These are phyloP conservation scores for Penicillium canariense DNA, from an alignment of 495 filamentous ascomycete genomes.

Conservation along the genomic window DNA sequence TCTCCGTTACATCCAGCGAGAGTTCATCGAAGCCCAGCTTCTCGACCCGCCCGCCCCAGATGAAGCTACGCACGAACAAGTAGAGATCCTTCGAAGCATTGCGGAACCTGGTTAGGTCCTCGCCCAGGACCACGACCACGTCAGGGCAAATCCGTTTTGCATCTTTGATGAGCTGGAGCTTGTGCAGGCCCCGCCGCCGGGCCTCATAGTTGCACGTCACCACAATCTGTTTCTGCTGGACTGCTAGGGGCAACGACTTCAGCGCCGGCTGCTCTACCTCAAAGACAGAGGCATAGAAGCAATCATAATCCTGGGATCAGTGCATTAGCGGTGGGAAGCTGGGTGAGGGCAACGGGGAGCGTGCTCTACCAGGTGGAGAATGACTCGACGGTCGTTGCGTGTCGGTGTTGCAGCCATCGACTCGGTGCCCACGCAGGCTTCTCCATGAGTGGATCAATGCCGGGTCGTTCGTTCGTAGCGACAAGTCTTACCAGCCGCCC, in stretches of 20 bases:
- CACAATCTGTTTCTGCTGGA: conserved; percentile 85
- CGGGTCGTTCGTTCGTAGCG: too few relatives aligned
- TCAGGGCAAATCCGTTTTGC: conserved; percentile 80
- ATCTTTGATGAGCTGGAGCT: conserved; percentile 79
- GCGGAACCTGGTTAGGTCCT: conserved; percentile 82
- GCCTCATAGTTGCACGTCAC: conserved; percentile 96
- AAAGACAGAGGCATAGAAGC: conserved; percentile 89
- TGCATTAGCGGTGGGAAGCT: conserved; percentile 3
- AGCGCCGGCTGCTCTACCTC: conserved; percentile 75
- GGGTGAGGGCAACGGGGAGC: not conserved
- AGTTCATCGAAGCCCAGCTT: conserved; percentile 85
- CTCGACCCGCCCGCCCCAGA: conserved; percentile 75
- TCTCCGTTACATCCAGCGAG: conserved; percentile 78
- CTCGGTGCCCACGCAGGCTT: not conserved
- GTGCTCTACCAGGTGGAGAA: conserved; percentile 75
- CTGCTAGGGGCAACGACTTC: conserved; percentile 67
- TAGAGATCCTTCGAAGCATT: conserved; percentile 81
- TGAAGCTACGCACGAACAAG: conserved; percentile 61
- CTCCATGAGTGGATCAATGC: conserved; percentile 10
- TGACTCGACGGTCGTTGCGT: conserved; percentile 64
- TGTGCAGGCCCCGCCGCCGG: conserved; percentile 69
- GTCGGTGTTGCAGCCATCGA: conserved; percentile 43
- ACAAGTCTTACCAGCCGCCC: too few relatives aligned
- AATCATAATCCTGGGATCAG: conserved; percentile 73
- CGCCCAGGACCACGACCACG: conserved; percentile 79